Base-by-base conservation (phyloP, 2,329 filamentous ascomycete species). In the Hypoxylon sp. region DNA sequence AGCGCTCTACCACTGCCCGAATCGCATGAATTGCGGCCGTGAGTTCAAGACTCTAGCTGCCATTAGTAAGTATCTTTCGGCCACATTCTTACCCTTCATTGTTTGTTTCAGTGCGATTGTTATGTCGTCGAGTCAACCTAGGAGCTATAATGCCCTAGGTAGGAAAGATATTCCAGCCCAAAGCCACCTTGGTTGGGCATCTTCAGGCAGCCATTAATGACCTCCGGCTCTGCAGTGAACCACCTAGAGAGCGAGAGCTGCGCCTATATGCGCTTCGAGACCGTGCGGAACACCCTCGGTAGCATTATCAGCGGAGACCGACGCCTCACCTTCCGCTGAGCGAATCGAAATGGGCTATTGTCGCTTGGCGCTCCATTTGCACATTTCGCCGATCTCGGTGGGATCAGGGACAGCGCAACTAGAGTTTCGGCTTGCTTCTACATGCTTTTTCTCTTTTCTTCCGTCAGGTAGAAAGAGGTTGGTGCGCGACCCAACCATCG, bases 181-280 rank as follows among this genome's bases (percentile, higher is more conserved):
- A 23, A 43, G 3, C 19, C n/a, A 13, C 25, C 5, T 13, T n/a
- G 17, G 23, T 13, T n/a, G 17, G 23, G 34, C n/a, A 28, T 32
- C 45, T 41, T 45, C 5, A n/a, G 25, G 32, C 32, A 10, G 14
- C 28, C 48, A n/a, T 34, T 41, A 36, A n/a, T 63, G 11, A 60
- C 46, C 25, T 43, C 28, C 14, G 32, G 11, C 17, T 59, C n/a
- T 10, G 28, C 13, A 68, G 59, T 83, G 65, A 82, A 81, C 60
- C 82, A 84, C 45, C 68, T 82, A 13, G 82, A 84, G 72, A 83
- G 81, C 69, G 81, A 83, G 68, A 67, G 67, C 3, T 85, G 82
- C 57, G 75, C 77, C 2, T 80, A 71, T 36, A 80, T 79, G 64
- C 75, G 78, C 3, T 83, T 84, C 51, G 67, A 72, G 49, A 51